phyloP scores from a whole-genome alignment of 805 yeast species.

The Myxozyma neglecta region DNA sequence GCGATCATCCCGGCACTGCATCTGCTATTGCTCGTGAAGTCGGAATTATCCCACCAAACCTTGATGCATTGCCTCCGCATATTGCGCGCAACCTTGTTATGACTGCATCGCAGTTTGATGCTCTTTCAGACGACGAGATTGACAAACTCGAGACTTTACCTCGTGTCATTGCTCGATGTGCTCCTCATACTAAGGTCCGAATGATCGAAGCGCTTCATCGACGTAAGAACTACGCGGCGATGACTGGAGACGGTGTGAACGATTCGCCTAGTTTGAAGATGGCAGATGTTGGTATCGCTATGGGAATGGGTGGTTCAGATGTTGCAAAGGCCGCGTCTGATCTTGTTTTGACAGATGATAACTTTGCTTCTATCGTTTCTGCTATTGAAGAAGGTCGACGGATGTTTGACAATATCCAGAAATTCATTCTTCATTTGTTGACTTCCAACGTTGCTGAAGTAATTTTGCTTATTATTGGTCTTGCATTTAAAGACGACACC shows the following conservation, averaged over 20 bases:
- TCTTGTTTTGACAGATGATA: constrained; percentile 72
- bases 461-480: constrained; percentile 64
- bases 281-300: constrained; percentile 81
- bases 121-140: constrained; percentile 57
- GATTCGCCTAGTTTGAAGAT: constrained; percentile 75
- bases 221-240: constrained; percentile 64
- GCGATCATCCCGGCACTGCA: constrained; percentile 79
- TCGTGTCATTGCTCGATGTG: constrained; percentile 76
- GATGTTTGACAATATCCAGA: constrained; percentile 75
- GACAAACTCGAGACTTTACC: constrained; percentile 68
- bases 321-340: constrained; percentile 85
- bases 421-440: constrained; percentile 69
- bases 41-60: constrained; percentile 63
- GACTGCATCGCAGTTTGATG: constrained; percentile 73
- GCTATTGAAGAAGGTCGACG: constrained; percentile 81
- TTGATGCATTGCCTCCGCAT: constrained; percentile 44
- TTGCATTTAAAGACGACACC: constrained; percentile 63
- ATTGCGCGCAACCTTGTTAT: constrained; percentile 47
- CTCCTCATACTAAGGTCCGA: constrained; percentile 78
- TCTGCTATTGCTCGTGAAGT: constrained; percentile 78
- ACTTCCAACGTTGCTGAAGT: constrained; percentile 76
- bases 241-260: constrained; percentile 85
- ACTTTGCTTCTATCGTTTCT: constrained; percentile 73
- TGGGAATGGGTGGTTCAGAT: constrained; percentile 80
- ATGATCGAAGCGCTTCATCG: constrained; percentile 76